Conservation (phyloP, 2,329 filamentous ascomycete genomes). For the Westerdykella sp. region DNA sequence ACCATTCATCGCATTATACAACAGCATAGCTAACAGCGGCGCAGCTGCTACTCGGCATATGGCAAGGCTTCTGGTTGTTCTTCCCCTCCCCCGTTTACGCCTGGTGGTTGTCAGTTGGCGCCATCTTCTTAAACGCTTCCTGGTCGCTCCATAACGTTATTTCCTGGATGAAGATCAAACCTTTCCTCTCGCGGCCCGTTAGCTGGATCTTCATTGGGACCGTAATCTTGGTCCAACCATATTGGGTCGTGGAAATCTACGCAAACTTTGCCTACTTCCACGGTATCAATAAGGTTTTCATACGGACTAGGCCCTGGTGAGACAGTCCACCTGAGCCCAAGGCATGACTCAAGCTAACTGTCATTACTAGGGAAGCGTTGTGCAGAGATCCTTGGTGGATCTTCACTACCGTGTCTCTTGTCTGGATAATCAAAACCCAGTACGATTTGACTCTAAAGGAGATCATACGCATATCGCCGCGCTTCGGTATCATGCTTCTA, state of each 20-base stretch:
- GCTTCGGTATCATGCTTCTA: constrained; percentile 57
- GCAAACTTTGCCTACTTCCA: constrained; percentile 62
- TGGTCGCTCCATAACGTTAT: constrained; percentile 62
- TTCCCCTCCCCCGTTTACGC: constrained; percentile 51
- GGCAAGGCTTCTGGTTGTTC: constrained; percentile 56
- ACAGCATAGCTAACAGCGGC: constrained; percentile 6
- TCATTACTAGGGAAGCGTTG: neutral
- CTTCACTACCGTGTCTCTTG: constrained; percentile 53
- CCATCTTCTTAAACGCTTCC: constrained; percentile 56
- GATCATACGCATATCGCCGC: constrained; percentile 55
- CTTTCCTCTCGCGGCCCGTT: constrained; percentile 49
- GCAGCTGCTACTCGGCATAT: constrained; percentile 51
- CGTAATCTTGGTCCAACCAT: constrained; percentile 54
- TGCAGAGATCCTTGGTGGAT: constrained; percentile 62
- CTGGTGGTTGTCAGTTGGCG: constrained; percentile 58
- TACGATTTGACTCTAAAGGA: constrained; percentile 56
- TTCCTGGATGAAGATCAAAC: constrained; percentile 61
- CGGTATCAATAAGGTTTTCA: constrained; percentile 48
- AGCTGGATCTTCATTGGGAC: constrained; percentile 54
- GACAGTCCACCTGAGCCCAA: neutral
- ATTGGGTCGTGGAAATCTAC: constrained; percentile 60
- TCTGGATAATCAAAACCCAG: constrained; percentile 57
- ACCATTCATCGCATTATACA: constrained; percentile 1
- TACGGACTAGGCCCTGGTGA: constrained; percentile 48
- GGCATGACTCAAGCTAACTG: neutral